phyloP scores from a whole-genome alignment of 805 yeast genomes.

The Sugiyamaella chiloensis region DNA sequence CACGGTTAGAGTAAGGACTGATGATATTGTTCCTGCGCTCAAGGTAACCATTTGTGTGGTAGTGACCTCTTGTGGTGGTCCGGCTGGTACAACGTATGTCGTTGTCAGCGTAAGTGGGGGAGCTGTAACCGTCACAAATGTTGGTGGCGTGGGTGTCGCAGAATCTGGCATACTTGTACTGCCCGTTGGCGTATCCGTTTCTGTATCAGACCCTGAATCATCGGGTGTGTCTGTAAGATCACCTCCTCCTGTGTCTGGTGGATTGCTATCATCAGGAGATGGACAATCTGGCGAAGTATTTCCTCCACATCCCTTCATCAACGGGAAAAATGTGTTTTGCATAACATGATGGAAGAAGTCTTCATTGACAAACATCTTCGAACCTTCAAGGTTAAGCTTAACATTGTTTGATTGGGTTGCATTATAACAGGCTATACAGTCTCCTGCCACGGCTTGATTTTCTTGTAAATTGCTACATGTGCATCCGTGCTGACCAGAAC shows the following conservation, averaged over 20 bases:
- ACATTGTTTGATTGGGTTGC: slow-evolving; percentile 14
- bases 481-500: slow-evolving; percentile 18
- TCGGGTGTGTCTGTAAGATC: slow-evolving; percentile 1
- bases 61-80: slow-evolving; percentile 3
- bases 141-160: background rate
- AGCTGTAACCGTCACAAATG: too few species aligned
- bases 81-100: slow-evolving; percentile 9
- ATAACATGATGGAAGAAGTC: slow-evolving; percentile 21
- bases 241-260: slow-evolving; percentile 4
- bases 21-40: slow-evolving; percentile 3
- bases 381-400: slow-evolving; percentile 16
- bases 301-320: slow-evolving; percentile 18
- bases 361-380: slow-evolving; percentile 15
- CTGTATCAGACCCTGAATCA: slow-evolving; percentile 6
- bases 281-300: slow-evolving; percentile 10
- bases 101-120: background rate
- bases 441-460: slow-evolving; percentile 13
- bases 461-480: slow-evolving; percentile 14
- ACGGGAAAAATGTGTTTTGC: slow-evolving; percentile 21
- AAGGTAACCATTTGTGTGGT: slow-evolving; percentile 5
- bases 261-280: slow-evolving; percentile 4
- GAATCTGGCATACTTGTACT: background rate
- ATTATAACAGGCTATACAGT: slow-evolving; percentile 22
- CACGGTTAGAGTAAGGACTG: background rate
- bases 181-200: background rate